Conservation (phyloP, 129 eudicot genomes). For the Flaveria sonorensis region DNA sequence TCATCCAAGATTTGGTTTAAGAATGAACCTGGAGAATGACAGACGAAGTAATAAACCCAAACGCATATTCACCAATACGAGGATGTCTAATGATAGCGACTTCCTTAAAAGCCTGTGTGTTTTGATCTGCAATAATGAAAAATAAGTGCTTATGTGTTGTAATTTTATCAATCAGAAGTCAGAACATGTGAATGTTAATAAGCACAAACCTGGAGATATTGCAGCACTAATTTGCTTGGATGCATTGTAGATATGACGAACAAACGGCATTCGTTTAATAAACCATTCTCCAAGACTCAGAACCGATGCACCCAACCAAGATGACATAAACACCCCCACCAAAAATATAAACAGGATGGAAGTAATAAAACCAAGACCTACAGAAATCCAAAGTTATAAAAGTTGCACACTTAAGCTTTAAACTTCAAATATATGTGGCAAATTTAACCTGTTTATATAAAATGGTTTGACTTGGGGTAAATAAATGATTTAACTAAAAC, state of each 20-base stretch:
- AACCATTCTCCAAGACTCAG: conserved; percentile 84
- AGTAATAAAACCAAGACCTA: conserved; percentile 81
- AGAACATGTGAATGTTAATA: background rate
- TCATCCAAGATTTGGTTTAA: conserved; percentile 8
- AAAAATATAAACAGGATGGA: conserved; percentile 79
- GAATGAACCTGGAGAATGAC: conserved; percentile 64
- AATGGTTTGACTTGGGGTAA: background rate
- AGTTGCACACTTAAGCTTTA: background rate
- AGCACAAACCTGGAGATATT: conserved; percentile 70
- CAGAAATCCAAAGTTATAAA: conserved; percentile 8
- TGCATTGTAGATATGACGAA: conserved; percentile 79
- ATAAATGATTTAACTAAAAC: background rate
- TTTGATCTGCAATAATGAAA: conserved; percentile 57
- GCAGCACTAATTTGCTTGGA: conserved; percentile 88
- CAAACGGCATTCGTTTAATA: conserved; percentile 82
- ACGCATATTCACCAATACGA: conserved; percentile 91
- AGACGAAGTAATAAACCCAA: conserved; percentile 88
- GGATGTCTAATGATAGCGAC: conserved; percentile 95
- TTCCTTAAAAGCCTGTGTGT: conserved; percentile 83
- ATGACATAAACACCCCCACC: conserved; percentile 87
- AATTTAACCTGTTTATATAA: background rate
- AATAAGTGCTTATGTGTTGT: background rate
- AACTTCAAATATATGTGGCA: background rate
- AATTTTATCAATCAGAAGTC: background rate
- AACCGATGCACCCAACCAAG: conserved; percentile 94